A percentile compares a stretch with the other conserved stretches of the same genome.
These are phyloP conservation scores for Cutaneotrichosporon sp. DNA, from an alignment of 1,284 basidiomycete genomes.

Conservation along the genomic window DNA sequence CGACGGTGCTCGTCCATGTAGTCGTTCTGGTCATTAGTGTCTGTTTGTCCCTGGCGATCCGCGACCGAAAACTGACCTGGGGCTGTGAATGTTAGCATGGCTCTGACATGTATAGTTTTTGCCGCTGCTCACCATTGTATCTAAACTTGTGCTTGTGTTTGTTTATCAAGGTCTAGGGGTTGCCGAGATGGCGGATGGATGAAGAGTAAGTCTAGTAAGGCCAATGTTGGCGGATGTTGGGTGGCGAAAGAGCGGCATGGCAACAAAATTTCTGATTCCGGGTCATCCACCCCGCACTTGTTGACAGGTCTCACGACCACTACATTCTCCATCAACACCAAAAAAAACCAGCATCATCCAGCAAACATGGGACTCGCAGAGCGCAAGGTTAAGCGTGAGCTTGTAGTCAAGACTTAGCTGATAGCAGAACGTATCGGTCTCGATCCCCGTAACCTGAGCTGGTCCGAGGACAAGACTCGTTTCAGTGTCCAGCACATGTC, in stretches of 20 bases:
- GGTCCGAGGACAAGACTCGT: slow-evolving; percentile 52
- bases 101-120: neutral
- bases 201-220: slow-evolving; percentile 11
- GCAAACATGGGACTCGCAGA: slow-evolving; percentile 52
- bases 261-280: slow-evolving; percentile 31
- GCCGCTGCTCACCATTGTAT: slow-evolving; percentile 31
- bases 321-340: neutral
- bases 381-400: slow-evolving; percentile 51
- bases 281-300: neutral
- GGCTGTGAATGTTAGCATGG: slow-evolving; percentile 36
- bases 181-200: slow-evolving; percentile 9
- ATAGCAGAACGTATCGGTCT: slow-evolving; percentile 48
- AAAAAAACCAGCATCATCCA: neutral
- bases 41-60: neutral
- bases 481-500: slow-evolving; percentile 54
- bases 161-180: slow-evolving; percentile 6
- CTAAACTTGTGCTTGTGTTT: slow-evolving; percentile 13
- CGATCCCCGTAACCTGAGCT: slow-evolving; percentile 54
- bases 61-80: slow-evolving; percentile 36
- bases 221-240: neutral
- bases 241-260: slow-evolving; percentile 19
- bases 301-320: slow-evolving; percentile 14
- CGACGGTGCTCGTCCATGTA: slow-evolving; percentile 55
- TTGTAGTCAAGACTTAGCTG: slow-evolving; percentile 7
- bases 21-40: slow-evolving; percentile 46